A percentile compares a stretch with the other conserved stretches of the same genome.
phyloP scores from a whole-genome alignment of 2,329 filamentous ascomycete species.

The Penicillium sp. region DNA sequence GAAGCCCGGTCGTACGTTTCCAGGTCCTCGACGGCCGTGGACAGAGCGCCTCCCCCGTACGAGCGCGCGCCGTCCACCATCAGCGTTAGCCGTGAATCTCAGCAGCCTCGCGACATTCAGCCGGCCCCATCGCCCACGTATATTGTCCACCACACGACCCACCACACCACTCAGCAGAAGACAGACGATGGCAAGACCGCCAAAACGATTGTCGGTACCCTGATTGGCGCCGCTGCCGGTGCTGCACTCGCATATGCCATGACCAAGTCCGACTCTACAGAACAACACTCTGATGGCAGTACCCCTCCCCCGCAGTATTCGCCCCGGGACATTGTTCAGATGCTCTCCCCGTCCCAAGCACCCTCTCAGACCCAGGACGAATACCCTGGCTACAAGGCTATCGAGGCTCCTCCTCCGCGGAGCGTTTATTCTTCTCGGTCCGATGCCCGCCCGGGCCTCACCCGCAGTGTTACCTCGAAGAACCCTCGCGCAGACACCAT shows the following conservation, averaged over 20 bases:
- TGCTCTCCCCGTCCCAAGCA: conserved; percentile 14
- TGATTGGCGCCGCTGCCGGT: conserved; percentile 70
- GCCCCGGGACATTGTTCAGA: conserved; percentile 20
- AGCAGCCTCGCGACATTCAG: conserved; percentile 21
- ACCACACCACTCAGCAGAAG: too few relatives aligned
- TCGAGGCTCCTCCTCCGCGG: conserved; percentile 30
- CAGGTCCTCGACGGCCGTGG: too few relatives aligned
- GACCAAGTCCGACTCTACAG: conserved; percentile 48
- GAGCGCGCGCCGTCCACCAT: too few relatives aligned
- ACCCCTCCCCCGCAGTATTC: too few relatives aligned
- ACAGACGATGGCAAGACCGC: conserved; percentile 42
- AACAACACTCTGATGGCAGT: too few relatives aligned
- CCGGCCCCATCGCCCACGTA: conserved; percentile 22
- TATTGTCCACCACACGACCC: too few relatives aligned
- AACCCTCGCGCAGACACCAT: conserved; percentile 36
- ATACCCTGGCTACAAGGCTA: conserved; percentile 28
- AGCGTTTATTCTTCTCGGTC: too few relatives aligned
- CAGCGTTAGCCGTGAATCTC: too few relatives aligned
- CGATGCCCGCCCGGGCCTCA: conserved; percentile 27
- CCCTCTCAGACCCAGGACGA: too few relatives aligned
- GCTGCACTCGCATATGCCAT: conserved; percentile 69
- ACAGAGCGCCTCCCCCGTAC: too few relatives aligned
- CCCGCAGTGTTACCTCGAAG: conserved; percentile 32
- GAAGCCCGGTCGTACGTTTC: conserved; percentile 19
- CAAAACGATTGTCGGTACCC: conserved; percentile 62